Base-by-base conservation (phyloP, 2,329 filamentous ascomycete genomes). In the Fusarium siculi region DNA sequence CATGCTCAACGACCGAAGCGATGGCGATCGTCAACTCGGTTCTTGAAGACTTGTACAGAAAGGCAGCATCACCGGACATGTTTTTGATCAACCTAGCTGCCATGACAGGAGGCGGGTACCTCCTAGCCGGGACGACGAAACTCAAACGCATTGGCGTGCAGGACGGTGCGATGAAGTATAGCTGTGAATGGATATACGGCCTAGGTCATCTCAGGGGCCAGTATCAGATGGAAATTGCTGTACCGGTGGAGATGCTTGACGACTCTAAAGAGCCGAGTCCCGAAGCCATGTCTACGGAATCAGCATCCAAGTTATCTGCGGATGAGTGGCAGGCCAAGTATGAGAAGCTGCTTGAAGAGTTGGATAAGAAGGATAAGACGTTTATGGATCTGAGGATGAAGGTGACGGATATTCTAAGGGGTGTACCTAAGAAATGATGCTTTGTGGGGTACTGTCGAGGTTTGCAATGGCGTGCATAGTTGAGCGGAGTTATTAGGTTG, bases 1-100 rank as follows among this genome's bases (percentile, higher is more conserved):
- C 82, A 1, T 86, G 86, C 47, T 81, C 81, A 34, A 81, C 89
- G 47, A 86, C 87, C 10, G 89, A 91, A 75, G 87, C 87, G 3
- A 80, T 82, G 16, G 88, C 86, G 36, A 82, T 92, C n/a, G 84
- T 86, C 55, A 84, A 87, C 64, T 82, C 85, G 47, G 84, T 87
- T n/a, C 82, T 91, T 30, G 85, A 87, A 60, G 86, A 86, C 59
- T 84, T 91, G 67, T 84, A 86, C 67, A 84, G 83, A 43, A 84
- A 85, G 49, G 87, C 88, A 1, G 79, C 82, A 2, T 87, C 84
- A 16, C 85, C 87, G 9, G 85, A 90, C 75, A 84, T 85, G 0
- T 91, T 91, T 72, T 80, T 91, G 18, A 87, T 90, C 72, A 91
- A 90, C 75, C 78, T 91, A 10, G 85, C 89, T 0, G 88, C 88